These are phyloP conservation scores for Amanita rubescens DNA, from an alignment of 768 basidiomycete genomes.

Conservation along the genomic window DNA sequence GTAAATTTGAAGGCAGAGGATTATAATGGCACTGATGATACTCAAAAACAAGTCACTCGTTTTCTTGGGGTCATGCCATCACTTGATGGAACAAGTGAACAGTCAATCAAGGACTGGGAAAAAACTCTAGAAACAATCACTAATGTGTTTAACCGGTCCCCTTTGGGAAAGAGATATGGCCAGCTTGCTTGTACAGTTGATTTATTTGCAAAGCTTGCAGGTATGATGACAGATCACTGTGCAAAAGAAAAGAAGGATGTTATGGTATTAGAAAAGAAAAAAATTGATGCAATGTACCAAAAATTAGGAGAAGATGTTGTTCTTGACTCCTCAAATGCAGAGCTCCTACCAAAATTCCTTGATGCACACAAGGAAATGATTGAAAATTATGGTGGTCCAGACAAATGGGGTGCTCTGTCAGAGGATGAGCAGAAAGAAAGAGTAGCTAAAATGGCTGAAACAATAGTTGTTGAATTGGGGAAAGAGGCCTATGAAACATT, in stretches of 20 bases:
- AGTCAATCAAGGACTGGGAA: too few relatives aligned
- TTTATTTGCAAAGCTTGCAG: neutral
- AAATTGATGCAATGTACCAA: too few relatives aligned
- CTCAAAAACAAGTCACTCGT: neutral
- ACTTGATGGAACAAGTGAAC: too few relatives aligned
- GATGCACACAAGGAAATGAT: slow-evolving; percentile 16
- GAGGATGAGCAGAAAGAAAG: slow-evolving; percentile 12
- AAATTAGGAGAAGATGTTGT: too few relatives aligned
- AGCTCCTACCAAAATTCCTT: slow-evolving; percentile 11
- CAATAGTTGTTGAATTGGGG: slow-evolving; percentile 15
- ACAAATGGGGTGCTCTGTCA: slow-evolving; percentile 17
- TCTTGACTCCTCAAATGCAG: too few relatives aligned
- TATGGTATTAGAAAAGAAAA: too few relatives aligned
- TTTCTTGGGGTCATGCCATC: neutral
- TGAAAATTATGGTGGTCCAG: slow-evolving; percentile 17
- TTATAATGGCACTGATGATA: neutral
- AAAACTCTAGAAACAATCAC: too few relatives aligned
- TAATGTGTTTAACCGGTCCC: too few relatives aligned
- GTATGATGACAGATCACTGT: too few relatives aligned
- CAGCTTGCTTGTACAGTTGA: neutral
- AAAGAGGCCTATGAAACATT: slow-evolving; percentile 15
- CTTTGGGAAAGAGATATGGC: too few relatives aligned
- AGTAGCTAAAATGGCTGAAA: slow-evolving; percentile 8
- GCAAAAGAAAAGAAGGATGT: too few relatives aligned
- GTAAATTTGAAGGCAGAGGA: slow-evolving; percentile 1